These are phyloP conservation scores for Tetracladium marchalianum DNA, from an alignment of 495 filamentous ascomycete species.

Conservation along the genomic window DNA sequence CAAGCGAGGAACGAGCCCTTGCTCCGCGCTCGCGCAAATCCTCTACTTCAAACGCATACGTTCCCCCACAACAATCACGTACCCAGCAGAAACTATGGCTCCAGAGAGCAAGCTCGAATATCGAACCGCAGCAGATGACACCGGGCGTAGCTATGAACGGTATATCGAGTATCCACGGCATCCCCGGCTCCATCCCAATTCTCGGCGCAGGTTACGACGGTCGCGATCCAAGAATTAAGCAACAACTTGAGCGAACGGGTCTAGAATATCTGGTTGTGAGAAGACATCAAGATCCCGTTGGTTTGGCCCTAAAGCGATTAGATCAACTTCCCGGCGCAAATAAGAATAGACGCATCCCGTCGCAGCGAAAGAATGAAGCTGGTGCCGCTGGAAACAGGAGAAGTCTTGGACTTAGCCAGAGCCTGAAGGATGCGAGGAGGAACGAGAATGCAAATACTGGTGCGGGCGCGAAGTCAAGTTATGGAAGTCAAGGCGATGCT, in stretches of 20 bases:
- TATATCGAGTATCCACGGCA: constrained; percentile 21
- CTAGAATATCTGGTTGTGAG: constrained; percentile 60
- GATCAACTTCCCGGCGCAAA: constrained; percentile 36
- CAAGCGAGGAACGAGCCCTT: constrained; percentile 26
- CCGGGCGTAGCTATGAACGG: constrained; percentile 31
- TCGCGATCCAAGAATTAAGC: constrained; percentile 43
- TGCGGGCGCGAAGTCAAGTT: constrained; percentile 22
- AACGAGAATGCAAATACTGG: constrained; percentile 1
- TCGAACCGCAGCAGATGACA: constrained; percentile 38
- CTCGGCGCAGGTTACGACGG: constrained; percentile 30
- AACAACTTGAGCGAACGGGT: constrained; percentile 49
- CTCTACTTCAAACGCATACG: constrained; percentile 21
- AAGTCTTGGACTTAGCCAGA: constrained; percentile 31
- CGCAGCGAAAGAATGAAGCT: constrained; percentile 15
- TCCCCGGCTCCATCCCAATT: constrained; percentile 25
- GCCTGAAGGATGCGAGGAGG: constrained; percentile 23
- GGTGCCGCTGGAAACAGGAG: constrained; percentile 17
- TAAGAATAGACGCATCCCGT: constrained; percentile 34
- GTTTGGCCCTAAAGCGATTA: constrained; percentile 44
- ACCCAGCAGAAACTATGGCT: constrained; percentile 66
- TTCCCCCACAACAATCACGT: constrained; percentile 43
- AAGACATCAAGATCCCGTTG: constrained; percentile 56
- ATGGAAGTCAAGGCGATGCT: constrained; percentile 23
- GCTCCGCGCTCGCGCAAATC: constrained; percentile 24
- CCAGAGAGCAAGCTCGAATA: constrained; percentile 53